A percentile compares a stretch with the other conserved stretches of the same genome.
These are phyloP conservation scores for Lipomyces kockii DNA, from an alignment of 805 yeast species.

Conservation along the genomic window DNA sequence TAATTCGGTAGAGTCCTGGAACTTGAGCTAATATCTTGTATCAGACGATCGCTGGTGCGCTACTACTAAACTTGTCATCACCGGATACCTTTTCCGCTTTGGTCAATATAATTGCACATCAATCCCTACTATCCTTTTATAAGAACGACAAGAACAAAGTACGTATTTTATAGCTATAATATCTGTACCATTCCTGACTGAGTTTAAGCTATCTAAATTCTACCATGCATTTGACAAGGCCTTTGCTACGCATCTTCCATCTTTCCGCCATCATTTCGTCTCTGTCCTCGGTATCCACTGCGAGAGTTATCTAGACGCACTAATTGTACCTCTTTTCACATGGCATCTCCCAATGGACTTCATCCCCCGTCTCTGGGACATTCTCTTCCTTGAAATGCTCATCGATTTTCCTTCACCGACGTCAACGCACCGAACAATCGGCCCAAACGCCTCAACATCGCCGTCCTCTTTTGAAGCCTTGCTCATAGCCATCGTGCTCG, in stretches of 20 bases:
- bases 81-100: slow-evolving; percentile 50
- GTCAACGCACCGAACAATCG: neutral
- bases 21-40: neutral
- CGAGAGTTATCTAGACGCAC: slow-evolving; percentile 50
- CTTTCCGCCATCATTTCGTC: slow-evolving; percentile 57
- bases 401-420: slow-evolving; percentile 9
- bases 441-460: neutral
- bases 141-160: slow-evolving; percentile 41
- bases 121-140: slow-evolving; percentile 46
- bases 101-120: slow-evolving; percentile 48
- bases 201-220: slow-evolving; percentile 45
- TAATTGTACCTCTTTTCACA: slow-evolving; percentile 53
- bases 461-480: slow-evolving; percentile 51
- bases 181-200: neutral
- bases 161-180: neutral
- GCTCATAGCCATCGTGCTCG: slow-evolving; percentile 58
- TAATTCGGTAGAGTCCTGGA: neutral
- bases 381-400: slow-evolving; percentile 59
- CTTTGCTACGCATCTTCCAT: slow-evolving; percentile 52
- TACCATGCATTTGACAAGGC: slow-evolving; percentile 55
- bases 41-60: slow-evolving; percentile 48
- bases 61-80: slow-evolving; percentile 49
- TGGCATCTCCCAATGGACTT: slow-evolving; percentile 54
- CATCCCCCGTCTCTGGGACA: slow-evolving; percentile 58
- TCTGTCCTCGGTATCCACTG: slow-evolving; percentile 50